Evolutionary conservation across 108 stramenopile species (phyloP), one percentile per base, ranked within the genome.

Genomic region (Poteriospumella lacustris): DNA sequence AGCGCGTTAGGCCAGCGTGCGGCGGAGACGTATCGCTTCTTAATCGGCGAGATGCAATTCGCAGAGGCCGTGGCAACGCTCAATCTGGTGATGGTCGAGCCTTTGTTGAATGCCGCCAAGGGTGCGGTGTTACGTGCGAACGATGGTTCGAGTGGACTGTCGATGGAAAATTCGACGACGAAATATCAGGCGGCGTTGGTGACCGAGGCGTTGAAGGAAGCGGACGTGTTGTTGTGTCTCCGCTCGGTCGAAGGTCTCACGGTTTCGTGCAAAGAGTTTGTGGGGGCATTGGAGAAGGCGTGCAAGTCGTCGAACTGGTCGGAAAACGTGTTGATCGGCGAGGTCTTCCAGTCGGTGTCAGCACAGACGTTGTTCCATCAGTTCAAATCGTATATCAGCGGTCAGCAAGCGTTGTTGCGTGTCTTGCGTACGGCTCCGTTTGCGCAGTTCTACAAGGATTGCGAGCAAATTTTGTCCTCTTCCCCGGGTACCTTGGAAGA

Each of bases 401-500:
- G 70, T 5, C 47, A 73, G 26, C 70, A 73, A 73, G 70, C 70
- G 15, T 9, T 33, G 28, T 12, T 73, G 5, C 12, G 70, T 33
- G 41, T 73, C 47, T 34, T 73, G 40, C 3, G 24, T 34, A 52
- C 70, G 5, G 3, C 41, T 12, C 70, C 43, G 9, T 56, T 73
- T 44, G 70, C 70, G 5, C 70, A 73, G 42, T 73, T 73, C 31
- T 52, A 34, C 19, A 52, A 44, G 28, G 70, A 73, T 5, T 5
- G 31, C 9, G 70, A 73, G 31, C 5, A 36, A 64, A 34, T 31
- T 64, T 24, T 64, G 5, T 3, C 44, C 12, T 5, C 3, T 73
- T 34, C 24, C 9, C 70, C 70, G 28, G 47, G 70, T 73, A 73
- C 41, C 47, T 38, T 73, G 3, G 70, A 5, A 56, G 43, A 44